Evolutionary conservation across 2,329 filamentous ascomycete species (phyloP), one percentile per base, ranked within the genome.

Genomic region (Cladophialophora psammophila): DNA sequence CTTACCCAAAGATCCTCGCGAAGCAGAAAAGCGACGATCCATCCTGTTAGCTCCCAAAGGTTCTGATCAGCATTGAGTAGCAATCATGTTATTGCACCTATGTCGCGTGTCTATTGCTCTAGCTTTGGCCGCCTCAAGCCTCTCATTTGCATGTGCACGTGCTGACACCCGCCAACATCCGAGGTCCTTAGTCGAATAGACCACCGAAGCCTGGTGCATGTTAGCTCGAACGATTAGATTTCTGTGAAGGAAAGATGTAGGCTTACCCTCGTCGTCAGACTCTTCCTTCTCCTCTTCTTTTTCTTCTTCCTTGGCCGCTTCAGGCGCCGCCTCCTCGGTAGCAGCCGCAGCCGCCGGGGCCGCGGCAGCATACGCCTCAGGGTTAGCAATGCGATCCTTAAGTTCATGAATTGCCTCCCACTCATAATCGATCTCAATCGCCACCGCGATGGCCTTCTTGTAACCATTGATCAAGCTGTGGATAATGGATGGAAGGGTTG

Each of bases 351-450:
- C 90, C 72, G 80, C 88, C 66, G 94, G 93, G 73, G 91, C 93
- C 73, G 94, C 86, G 57, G 92, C 81, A 73, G 94, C 95, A 82
- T 98, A 99, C 64, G 93, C 93, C 64, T 99, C 95, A 75, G 96
- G 96, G 89, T 99, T 98, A 85, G 93, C 93, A 78, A 99, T 97
- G 82, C 95, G 93, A 86, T 99, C 95, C 91, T 99, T 99, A 86
- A 99, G 91, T 85, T 97, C 88, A 78, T 96, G 90, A 78, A 99
- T 97, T 83, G 92, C 93, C 77, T 94, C 90, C 94, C 95, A 99
- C 84, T 89, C 90, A 87, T 90, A 91, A 75, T 96, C 94, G 76
- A 92, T 97, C 84, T 90, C 88, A 78, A 99, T 82, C 77, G 95
- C 96, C 77, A 97, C 89, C 74, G 95, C 87, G 75, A 98, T 86